These are phyloP conservation scores for Alternaria sp. DNA, from an alignment of 2,329 filamentous ascomycete genomes.

Conservation along the genomic window DNA sequence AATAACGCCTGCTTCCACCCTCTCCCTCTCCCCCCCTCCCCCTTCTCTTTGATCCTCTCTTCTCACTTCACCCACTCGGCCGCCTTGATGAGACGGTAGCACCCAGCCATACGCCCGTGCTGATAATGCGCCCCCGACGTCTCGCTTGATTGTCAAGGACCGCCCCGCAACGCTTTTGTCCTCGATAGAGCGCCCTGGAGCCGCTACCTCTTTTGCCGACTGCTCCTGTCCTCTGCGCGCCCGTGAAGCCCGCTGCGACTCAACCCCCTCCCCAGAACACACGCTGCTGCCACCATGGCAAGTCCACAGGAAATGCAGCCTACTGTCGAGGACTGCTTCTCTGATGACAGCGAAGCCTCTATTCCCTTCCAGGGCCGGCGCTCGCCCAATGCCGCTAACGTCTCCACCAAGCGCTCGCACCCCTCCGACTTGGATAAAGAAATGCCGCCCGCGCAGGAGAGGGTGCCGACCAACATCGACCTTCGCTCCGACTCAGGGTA, in stretches of 20 bases:
- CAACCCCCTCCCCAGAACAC: constrained; percentile 16
- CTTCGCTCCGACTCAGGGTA: constrained; percentile 69
- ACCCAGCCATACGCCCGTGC: constrained; percentile 9
- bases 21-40: constrained; percentile 3
- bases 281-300: constrained; percentile 32
- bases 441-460: constrained; percentile 38
- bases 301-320: constrained; percentile 32
- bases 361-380: constrained; percentile 53
- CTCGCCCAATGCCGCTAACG: constrained; percentile 60
- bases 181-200: constrained; percentile 31
- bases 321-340: constrained; percentile 53
- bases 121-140: constrained; percentile 26
- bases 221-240: constrained; percentile 17
- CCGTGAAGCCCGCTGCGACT: constrained; percentile 14
- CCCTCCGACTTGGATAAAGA: constrained; percentile 48
- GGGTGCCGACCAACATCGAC: constrained; percentile 52
- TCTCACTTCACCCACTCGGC: constrained; percentile 8
- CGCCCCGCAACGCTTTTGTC: constrained; percentile 26
- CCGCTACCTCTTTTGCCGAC: constrained; percentile 34
- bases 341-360: constrained; percentile 47
- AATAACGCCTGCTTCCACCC: constrained; percentile 29
- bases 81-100: constrained; percentile 25
- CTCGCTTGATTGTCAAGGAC: constrained; percentile 29
- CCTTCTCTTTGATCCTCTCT: constrained; percentile 3
- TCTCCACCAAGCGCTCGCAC: constrained; percentile 59